Percentiles rank a stretch among this genome's conserved stretches.
Evolutionary conservation across 192 early-diverging fungal genomes (phyloP).

Genomic region (Linnemannia elongata): DNA sequence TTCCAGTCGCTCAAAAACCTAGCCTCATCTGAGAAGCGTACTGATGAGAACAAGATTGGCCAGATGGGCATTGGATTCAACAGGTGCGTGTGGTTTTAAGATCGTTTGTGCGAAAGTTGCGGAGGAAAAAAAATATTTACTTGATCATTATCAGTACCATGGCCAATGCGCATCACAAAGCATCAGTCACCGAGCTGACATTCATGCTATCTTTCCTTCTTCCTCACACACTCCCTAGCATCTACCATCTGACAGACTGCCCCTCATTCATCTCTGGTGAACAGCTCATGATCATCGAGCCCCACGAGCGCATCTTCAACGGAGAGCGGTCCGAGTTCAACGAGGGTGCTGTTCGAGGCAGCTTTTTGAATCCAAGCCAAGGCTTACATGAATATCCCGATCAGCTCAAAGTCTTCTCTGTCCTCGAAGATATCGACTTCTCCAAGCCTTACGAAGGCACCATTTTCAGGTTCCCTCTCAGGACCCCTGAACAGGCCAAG

Average conservation of each 20-base stretch:
- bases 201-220: neutral
- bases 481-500: conserved; percentile 26
- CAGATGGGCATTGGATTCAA: conserved; percentile 54
- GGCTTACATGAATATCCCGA: neutral
- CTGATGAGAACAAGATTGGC: conserved; percentile 36
- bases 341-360: conserved; percentile 12
- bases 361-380: conserved; percentile 6
- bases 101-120: too few relatives aligned
- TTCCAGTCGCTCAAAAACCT: conserved; percentile 25
- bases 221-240: neutral
- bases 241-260: conserved; percentile 49
- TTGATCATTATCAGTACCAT: neutral
- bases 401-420: conserved; percentile 30
- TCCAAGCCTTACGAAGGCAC: conserved; percentile 32
- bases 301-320: conserved; percentile 33
- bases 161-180: too few relatives aligned
- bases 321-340: neutral
- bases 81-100: neutral
- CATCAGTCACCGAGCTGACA: neutral
- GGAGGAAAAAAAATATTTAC: neutral
- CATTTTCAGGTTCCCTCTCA: conserved; percentile 47
- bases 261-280: conserved; percentile 39
- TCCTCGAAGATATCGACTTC: conserved; percentile 26
- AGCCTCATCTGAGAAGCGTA: conserved; percentile 9
- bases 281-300: conserved; percentile 46